Conservation (phyloP, 805 yeast genomes). For the Hyphopichia homilentoma region DNA sequence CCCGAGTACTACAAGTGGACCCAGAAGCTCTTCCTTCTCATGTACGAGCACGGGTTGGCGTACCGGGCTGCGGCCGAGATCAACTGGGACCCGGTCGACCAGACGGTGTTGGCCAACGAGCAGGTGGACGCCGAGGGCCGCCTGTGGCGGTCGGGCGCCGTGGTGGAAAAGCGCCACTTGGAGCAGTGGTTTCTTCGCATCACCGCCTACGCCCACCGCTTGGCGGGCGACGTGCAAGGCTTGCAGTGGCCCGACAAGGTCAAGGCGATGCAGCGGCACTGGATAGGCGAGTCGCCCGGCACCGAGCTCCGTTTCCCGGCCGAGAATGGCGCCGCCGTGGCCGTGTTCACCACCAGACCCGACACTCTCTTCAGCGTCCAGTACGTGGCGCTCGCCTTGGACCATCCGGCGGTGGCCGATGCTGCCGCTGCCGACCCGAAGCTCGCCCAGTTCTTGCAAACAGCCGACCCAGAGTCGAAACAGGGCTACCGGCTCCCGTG, state of each 20-base stretch:
- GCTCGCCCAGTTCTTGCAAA: conserved; percentile 48
- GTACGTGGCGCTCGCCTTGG: conserved; percentile 71
- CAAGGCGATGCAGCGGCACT: conserved; percentile 82
- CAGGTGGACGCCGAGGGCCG: conserved; percentile 89
- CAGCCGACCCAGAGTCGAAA: conserved; percentile 35
- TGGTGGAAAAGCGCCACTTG: conserved; percentile 75
- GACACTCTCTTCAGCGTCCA: conserved; percentile 85
- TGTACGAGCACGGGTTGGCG: conserved; percentile 76
- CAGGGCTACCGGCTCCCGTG: conserved; percentile 54
- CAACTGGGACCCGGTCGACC: conserved; percentile 97
- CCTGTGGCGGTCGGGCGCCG: conserved; percentile 97
- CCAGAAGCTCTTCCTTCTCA: conserved; percentile 73
- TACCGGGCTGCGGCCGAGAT: conserved; percentile 84
- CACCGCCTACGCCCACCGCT: conserved; percentile 69
- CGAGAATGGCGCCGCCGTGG: conserved; percentile 23
- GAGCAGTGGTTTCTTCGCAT: conserved; percentile 95
- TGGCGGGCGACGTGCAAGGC: conserved; percentile 58
- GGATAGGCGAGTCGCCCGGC: conserved; percentile 91
- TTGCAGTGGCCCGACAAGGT: conserved; percentile 89
- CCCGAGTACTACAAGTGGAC: conserved; percentile 93
- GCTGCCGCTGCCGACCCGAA: conserved; percentile 33
- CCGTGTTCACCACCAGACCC: conserved; percentile 81
- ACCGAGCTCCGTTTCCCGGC: conserved; percentile 63
- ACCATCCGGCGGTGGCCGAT: conserved; percentile 57
- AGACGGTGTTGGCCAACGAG: conserved; percentile 91